Evolutionary conservation across 2,329 filamentous ascomycete species (phyloP).

Genomic region (Neonectria neomacrospora): DNA sequence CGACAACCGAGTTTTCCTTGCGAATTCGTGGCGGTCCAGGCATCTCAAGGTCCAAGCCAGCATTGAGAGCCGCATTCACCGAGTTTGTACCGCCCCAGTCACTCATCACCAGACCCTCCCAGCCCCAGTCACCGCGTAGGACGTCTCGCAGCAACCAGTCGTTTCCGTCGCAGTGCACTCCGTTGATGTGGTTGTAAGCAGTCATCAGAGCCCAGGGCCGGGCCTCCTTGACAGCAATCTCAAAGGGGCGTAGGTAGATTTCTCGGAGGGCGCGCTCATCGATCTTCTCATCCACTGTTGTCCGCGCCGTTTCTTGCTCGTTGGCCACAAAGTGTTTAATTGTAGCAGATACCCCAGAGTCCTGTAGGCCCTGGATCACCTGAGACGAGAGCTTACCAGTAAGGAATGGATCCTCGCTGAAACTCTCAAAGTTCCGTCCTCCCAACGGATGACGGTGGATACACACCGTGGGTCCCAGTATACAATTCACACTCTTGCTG

Average conservation of each 20-base stretch:
- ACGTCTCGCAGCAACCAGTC: conserved; percentile 52
- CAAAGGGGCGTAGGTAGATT: conserved; percentile 58
- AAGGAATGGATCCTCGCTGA: conserved; percentile 60
- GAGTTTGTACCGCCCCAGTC: conserved; percentile 57
- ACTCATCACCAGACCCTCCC: conserved; percentile 58
- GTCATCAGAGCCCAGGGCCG: conserved; percentile 59
- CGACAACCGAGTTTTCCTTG: conserved; percentile 37
- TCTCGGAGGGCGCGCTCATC: conserved; percentile 47
- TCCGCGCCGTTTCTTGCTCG: conserved; percentile 50
- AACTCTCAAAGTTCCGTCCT: conserved; percentile 60
- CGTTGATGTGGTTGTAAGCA: conserved; percentile 60
- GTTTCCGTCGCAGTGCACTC: conserved; percentile 56
- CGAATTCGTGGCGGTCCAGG: conserved; percentile 48
- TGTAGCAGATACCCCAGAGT: conserved; percentile 54
- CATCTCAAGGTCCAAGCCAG: conserved; percentile 51
- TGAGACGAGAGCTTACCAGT: conserved; percentile 56
- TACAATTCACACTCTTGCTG: conserved; percentile 75
- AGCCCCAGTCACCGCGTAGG: conserved; percentile 57
- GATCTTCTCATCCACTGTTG: conserved; percentile 47
- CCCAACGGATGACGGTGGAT: conserved; percentile 60
- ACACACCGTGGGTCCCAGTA: conserved; percentile 72
- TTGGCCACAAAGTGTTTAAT: conserved; percentile 61
- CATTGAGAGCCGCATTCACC: conserved; percentile 47
- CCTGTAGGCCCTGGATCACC: conserved; percentile 58
- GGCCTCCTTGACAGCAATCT: conserved; percentile 56